Evolutionary conservation across 768 basidiomycete species (phyloP), one percentile per base, ranked within the genome.

Genomic region (Dioszegia aurantiaca): DNA sequence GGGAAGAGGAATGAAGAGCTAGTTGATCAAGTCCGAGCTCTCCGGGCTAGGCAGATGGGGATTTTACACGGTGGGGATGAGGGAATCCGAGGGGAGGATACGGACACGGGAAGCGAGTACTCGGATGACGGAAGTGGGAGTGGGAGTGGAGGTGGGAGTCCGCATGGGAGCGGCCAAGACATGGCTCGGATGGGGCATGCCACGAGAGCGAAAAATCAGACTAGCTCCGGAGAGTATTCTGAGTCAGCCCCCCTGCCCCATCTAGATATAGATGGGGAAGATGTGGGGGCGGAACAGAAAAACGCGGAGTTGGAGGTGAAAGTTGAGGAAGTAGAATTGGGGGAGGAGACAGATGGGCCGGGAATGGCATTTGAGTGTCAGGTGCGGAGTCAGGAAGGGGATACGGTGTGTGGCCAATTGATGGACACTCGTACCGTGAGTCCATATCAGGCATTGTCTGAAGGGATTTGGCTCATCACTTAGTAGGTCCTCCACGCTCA

Each of bases 11-110:
- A 72, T 43, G 70, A 72, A 43, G 51, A 61, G 28, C 39, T 72
- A 19, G 21, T 42, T 0, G 58, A 62, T 41, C 65, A 65, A 39
- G 33, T 68, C n/a, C 47, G 53, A 21, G 21, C 45, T 11, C 36
- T 67, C 3, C 52, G 68, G 8, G 70, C 68, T 1, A 37, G 43
- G 21, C 52, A 63, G 44, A 69, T 72, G 65, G 70, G 70, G 2
- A 59, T 69, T 2, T 40, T 69, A 8, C 45, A 57, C 1, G 58
- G 41, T 11, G 60, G 59, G 11, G 40, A 54, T 21, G 14, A 59
- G 46, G 14, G 43, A 53, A 14, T 56, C 58, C 3, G 45, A 54
- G 14, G 49, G 60, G 23, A 46, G 36, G 57, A 53, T 27, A 31
- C 37, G 17, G 46, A 59, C 2, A 30, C 51, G 26, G 47, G 37